Conservation (phyloP, 306 rosid genomes). For the Trifolium pratense region DNA sequence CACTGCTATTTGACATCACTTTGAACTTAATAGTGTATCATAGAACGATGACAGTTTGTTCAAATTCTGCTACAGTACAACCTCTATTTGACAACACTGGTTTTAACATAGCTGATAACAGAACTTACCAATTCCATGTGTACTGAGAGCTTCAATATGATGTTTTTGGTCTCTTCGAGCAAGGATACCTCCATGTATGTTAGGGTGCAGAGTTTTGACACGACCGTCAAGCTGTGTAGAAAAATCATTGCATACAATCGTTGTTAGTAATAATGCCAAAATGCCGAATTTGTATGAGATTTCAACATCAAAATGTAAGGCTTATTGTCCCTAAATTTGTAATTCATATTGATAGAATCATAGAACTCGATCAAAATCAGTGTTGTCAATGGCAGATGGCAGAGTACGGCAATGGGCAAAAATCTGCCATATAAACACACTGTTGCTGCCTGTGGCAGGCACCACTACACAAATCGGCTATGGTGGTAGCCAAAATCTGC, state of each 20-base stretch:
- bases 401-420: not conserved
- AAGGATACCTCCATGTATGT: slow-evolving; percentile 89
- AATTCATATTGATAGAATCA: slow-evolving; percentile 10
- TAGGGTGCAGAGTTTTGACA: slow-evolving; percentile 92
- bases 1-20: not conserved
- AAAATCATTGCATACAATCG: slow-evolving; percentile 34
- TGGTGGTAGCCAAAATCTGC: not conserved
- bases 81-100: not conserved
- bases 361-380: not conserved
- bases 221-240: slow-evolving; percentile 86
- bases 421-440: not conserved
- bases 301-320: slow-evolving; percentile 12
- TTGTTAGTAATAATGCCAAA: slow-evolving; percentile 16
- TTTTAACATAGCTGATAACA: not conserved
- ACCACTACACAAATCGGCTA: not conserved
- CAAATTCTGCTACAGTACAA: not conserved
- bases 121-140: slow-evolving; percentile 84
- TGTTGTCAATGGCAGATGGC: not conserved
- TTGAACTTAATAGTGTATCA: not conserved
- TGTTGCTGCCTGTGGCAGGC: not conserved
- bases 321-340: not conserved
- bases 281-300: not conserved
- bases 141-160: slow-evolving; percentile 78
- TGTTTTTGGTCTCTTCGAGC: slow-evolving; percentile 91
- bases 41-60: not conserved